phyloP scores from a whole-genome alignment of 2,329 filamentous ascomycete genomes.

The Diaporthe amygdali region DNA sequence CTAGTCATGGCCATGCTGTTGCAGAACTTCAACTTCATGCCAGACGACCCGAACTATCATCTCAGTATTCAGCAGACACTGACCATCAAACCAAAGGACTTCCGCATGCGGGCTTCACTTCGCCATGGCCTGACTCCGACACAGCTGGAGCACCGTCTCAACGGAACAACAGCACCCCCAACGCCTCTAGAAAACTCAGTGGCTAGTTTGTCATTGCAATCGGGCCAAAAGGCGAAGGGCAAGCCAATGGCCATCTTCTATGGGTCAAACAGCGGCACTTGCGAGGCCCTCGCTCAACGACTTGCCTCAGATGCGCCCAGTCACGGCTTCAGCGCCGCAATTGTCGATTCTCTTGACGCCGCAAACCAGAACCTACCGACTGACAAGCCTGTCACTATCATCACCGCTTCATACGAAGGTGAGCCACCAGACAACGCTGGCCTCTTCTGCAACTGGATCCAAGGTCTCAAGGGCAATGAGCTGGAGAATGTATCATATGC shows the following conservation, averaged over 20 bases:
- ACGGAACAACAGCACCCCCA: slow-evolving; percentile 32
- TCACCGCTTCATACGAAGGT: slow-evolving; percentile 75
- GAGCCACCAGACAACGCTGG: slow-evolving; percentile 73
- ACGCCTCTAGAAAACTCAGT: slow-evolving; percentile 52
- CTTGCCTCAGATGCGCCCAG: slow-evolving; percentile 62
- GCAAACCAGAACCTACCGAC: slow-evolving; percentile 65
- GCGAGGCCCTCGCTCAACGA: slow-evolving; percentile 68
- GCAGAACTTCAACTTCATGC: slow-evolving; percentile 73
- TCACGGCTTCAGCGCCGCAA: slow-evolving; percentile 63
- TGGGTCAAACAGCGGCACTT: slow-evolving; percentile 76
- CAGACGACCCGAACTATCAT: slow-evolving; percentile 65
- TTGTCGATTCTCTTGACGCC: slow-evolving; percentile 63
- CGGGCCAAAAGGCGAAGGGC: slow-evolving; percentile 28
- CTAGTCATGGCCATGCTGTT: slow-evolving; percentile 67
- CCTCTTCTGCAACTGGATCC: slow-evolving; percentile 71
- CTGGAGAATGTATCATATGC: slow-evolving; percentile 65
- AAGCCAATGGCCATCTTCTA: slow-evolving; percentile 67
- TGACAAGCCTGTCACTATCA: slow-evolving; percentile 66
- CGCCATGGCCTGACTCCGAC: slow-evolving; percentile 63
- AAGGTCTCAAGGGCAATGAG: slow-evolving; percentile 50
- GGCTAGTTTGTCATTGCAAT: slow-evolving; percentile 43
- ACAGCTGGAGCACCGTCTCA: slow-evolving; percentile 51
- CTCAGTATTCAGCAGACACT: slow-evolving; percentile 61
- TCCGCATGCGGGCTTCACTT: slow-evolving; percentile 65
- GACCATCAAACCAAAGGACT: slow-evolving; percentile 68